Conservation (phyloP, 2,329 filamentous ascomycete genomes). For the Plectosphaerella cucumerina region DNA sequence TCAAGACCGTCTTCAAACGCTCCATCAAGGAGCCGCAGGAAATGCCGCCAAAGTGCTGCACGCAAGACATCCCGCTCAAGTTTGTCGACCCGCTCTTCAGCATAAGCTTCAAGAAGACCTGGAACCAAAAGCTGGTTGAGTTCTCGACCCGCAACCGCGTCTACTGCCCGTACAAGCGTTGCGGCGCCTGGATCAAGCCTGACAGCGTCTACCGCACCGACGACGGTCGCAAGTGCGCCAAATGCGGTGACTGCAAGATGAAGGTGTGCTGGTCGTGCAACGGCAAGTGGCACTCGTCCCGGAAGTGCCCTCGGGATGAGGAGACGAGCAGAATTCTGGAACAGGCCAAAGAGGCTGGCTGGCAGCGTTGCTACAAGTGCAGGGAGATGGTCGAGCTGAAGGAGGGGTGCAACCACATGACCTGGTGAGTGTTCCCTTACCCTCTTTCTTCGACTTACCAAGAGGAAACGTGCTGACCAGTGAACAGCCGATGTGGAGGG, state of each 20-base stretch:
- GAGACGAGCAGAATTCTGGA: constrained; percentile 60
- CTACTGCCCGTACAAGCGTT: constrained; percentile 70
- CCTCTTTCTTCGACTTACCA: constrained; percentile 10
- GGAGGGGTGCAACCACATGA: constrained; percentile 86
- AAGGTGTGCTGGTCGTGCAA: constrained; percentile 74
- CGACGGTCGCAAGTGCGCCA: constrained; percentile 60
- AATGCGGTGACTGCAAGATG: constrained; percentile 66
- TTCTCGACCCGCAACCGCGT: constrained; percentile 69
- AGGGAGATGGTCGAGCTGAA: constrained; percentile 70
- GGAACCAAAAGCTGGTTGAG: constrained; percentile 79
- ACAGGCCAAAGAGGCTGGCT: constrained; percentile 63
- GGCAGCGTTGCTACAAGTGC: constrained; percentile 74
- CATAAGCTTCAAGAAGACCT: constrained; percentile 67
- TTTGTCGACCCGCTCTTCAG: constrained; percentile 76
- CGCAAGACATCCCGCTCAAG: constrained; percentile 67
- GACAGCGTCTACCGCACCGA: constrained; percentile 57
- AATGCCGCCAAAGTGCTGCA: constrained; percentile 83
- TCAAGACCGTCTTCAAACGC: constrained; percentile 69
- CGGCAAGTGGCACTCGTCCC: constrained; percentile 65
- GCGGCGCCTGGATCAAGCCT: constrained; percentile 77
- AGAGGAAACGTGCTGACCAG: constrained; percentile 8
- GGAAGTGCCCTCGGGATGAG: constrained; percentile 68
- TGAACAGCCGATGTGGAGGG: constrained; percentile 64
- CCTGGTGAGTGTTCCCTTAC: constrained; percentile 55
- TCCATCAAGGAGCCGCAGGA: constrained; percentile 73